Evolutionary conservation across 768 basidiomycete species (phyloP).

Genomic region (Nidularia pulvinata): DNA sequence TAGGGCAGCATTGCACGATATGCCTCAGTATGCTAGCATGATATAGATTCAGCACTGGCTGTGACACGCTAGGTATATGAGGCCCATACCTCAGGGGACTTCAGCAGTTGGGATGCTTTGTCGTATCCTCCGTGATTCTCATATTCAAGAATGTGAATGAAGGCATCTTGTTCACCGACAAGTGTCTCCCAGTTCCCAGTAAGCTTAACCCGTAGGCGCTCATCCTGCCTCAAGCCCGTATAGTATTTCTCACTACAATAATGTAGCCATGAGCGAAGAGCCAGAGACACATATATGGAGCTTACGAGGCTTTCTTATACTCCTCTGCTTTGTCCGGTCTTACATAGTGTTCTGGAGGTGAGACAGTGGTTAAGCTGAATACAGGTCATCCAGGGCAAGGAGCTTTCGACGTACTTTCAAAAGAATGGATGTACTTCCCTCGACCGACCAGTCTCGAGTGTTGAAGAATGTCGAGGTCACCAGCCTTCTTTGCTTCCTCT

Average conservation of each 20-base stretch:
- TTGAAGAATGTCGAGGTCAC: conserved; percentile 73
- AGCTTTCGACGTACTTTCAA: conserved; percentile 63
- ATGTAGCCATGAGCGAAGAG: background rate
- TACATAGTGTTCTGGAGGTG: conserved; percentile 73
- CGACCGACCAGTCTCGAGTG: conserved; percentile 90
- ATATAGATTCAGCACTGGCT: too few relatives aligned
- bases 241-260: conserved; percentile 78
- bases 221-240: conserved; percentile 72
- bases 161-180: conserved; percentile 89
- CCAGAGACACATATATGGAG: conserved; percentile 1
- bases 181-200: conserved; percentile 94
- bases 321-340: conserved; percentile 78
- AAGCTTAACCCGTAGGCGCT: conserved; percentile 78
- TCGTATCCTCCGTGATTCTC: conserved; percentile 93
- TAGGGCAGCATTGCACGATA: conserved; percentile 79
- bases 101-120: conserved; percentile 64
- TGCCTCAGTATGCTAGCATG: conserved; percentile 56
- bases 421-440: conserved; percentile 92
- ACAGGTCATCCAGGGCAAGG: too few relatives aligned
- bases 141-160: conserved; percentile 84
- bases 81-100: conserved; percentile 59
- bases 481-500: conserved; percentile 82
- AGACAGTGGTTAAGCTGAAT: too few relatives aligned
- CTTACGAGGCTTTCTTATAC: conserved; percentile 90
- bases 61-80: background rate